Evolutionary conservation across 345 rosid species (phyloP).

Genomic region (Aurinia saxatilis): DNA sequence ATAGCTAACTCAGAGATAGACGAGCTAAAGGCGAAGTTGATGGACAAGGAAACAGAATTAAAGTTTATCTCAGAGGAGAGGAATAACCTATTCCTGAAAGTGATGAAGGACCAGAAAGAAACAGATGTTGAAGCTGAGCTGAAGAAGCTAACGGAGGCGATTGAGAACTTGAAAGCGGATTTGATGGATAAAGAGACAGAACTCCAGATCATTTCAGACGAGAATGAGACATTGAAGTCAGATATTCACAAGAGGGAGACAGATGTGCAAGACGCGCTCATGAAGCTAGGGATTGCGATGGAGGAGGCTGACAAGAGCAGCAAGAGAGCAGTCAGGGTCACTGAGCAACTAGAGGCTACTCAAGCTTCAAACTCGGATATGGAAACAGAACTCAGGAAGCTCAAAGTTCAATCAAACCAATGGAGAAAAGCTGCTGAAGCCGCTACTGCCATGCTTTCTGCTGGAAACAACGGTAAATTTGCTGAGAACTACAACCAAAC

Average conservation of each 20-base stretch:
- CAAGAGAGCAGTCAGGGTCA: conserved; percentile 50
- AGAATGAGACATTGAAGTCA: conserved; percentile 55
- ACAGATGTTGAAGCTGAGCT: conserved; percentile 34
- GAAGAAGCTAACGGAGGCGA: conserved; percentile 38
- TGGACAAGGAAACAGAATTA: conserved; percentile 85
- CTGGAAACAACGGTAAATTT: conserved; percentile 66
- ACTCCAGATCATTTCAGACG: conserved; percentile 52
- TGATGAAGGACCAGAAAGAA: conserved; percentile 36
- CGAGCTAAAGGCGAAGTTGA: conserved; percentile 64
- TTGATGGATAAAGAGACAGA: conserved; percentile 75
- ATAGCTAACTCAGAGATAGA: conserved; percentile 50
- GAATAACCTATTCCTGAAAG: conserved; percentile 40
- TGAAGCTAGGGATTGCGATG: conserved; percentile 64
- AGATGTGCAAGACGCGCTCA: conserved; percentile 50
- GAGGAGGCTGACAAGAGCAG: conserved; percentile 83
- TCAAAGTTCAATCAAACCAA: conserved; percentile 95
- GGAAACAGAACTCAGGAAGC: conserved; percentile 74
- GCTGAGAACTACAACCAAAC: conserved; percentile 47
- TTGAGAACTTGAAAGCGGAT: conserved; percentile 51
- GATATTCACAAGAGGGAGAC: conserved; percentile 46
- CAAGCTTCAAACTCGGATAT: conserved; percentile 60
- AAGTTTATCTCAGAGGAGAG: conserved; percentile 77
- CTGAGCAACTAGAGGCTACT: conserved; percentile 80
- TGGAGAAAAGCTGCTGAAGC: conserved; percentile 99
- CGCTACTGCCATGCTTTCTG: conserved; percentile 83